These are phyloP conservation scores for Cryptococcus floricola DNA, from an alignment of 1,284 basidiomycete species.

Conservation along the genomic window DNA sequence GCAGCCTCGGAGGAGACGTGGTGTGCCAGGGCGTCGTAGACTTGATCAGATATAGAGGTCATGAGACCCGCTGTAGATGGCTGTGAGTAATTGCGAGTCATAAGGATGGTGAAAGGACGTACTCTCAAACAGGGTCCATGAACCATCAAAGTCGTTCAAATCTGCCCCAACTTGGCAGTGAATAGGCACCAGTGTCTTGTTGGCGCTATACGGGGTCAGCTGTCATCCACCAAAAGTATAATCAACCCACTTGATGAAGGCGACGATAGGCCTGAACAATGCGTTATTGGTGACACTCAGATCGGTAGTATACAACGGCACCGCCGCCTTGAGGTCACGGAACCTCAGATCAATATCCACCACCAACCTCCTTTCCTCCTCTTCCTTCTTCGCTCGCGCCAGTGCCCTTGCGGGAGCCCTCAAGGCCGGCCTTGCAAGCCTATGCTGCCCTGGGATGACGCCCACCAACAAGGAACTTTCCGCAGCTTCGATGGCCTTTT, in stretches of 20 bases:
- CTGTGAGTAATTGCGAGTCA: slow-evolving; percentile 1
- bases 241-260: slow-evolving; percentile 81
- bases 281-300: slow-evolving; percentile 90
- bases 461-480: slow-evolving; percentile 35
- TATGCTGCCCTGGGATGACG: slow-evolving; percentile 82
- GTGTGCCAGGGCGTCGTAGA: slow-evolving; percentile 84
- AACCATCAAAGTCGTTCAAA: slow-evolving; percentile 50
- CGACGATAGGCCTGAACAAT: slow-evolving; percentile 93
- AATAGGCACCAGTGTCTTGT: slow-evolving; percentile 86
- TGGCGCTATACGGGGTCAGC: slow-evolving; percentile 58
- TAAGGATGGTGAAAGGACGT: slow-evolving; percentile 3
- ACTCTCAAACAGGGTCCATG: slow-evolving; percentile 52
- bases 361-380: slow-evolving; percentile 6
- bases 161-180: slow-evolving; percentile 78
- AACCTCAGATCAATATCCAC: slow-evolving; percentile 79
- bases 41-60: slow-evolving; percentile 50
- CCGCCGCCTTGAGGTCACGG: slow-evolving; percentile 90
- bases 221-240: background rate
- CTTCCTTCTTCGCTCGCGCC: slow-evolving; percentile 7
- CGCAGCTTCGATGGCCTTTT: slow-evolving; percentile 39
- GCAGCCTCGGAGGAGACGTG: slow-evolving; percentile 78
- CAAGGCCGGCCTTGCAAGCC: slow-evolving; percentile 80
- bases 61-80: slow-evolving; percentile 38
- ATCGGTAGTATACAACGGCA: slow-evolving; percentile 83
- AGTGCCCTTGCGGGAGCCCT: slow-evolving; percentile 59